A percentile compares a stretch with the other conserved stretches of the same genome.
phyloP scores from a whole-genome alignment of 2,329 filamentous ascomycete genomes.

The Thermoascus crustaceus region DNA sequence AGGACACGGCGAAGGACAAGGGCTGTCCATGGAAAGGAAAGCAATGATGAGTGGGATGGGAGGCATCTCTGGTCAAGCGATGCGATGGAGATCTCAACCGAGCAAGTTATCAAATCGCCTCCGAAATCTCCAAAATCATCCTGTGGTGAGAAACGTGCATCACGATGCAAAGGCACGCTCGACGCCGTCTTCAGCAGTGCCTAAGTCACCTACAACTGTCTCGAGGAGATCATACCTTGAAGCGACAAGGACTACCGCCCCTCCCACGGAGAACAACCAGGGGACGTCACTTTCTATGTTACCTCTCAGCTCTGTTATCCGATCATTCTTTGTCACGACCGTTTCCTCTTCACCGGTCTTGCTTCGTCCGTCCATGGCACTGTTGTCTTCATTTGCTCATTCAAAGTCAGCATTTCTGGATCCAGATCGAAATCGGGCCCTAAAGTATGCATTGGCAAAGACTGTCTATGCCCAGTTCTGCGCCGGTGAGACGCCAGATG shows the following conservation, averaged over 20 bases:
- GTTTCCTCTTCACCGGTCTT: slow-evolving; percentile 33
- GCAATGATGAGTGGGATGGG: too few relatives aligned
- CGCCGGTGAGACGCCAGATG: slow-evolving; percentile 63
- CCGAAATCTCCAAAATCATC: too few relatives aligned
- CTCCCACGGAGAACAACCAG: neutral
- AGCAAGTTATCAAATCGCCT: too few relatives aligned
- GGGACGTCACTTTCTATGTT: slow-evolving; percentile 9
- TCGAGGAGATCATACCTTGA: neutral
- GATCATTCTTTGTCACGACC: slow-evolving; percentile 10
- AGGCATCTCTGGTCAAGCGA: too few relatives aligned
- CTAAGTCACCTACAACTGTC: neutral
- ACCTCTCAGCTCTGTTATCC: slow-evolving; percentile 9
- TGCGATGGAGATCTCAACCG: too few relatives aligned
- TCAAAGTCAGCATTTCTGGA: slow-evolving; percentile 59
- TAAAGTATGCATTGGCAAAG: slow-evolving; percentile 63
- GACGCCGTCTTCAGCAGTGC: neutral
- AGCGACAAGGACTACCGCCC: neutral
- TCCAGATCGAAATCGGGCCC: slow-evolving; percentile 65
- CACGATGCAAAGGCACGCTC: neutral
- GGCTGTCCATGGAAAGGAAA: too few relatives aligned
- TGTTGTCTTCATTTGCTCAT: slow-evolving; percentile 63
- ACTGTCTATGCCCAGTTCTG: slow-evolving; percentile 92
- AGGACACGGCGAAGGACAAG: too few relatives aligned
- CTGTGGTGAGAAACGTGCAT: neutral
- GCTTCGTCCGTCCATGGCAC: slow-evolving; percentile 58